These are phyloP conservation scores for Parietaria judaica DNA, from an alignment of 306 rosid genomes.

Conservation along the genomic window DNA sequence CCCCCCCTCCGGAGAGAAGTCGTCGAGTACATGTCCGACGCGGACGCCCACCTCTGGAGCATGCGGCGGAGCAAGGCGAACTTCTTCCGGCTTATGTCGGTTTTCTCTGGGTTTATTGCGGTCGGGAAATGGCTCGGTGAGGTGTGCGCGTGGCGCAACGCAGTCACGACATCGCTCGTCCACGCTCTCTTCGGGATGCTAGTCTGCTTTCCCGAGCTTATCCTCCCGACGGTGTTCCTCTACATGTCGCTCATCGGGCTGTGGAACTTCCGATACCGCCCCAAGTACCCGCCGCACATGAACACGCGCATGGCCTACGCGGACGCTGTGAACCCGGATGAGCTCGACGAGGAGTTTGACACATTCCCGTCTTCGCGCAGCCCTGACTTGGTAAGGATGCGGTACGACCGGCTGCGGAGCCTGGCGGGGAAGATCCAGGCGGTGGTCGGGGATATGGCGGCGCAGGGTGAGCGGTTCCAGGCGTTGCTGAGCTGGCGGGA, in stretches of 20 bases:
- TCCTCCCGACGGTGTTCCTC: slow-evolving; percentile 73
- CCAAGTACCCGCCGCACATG: slow-evolving; percentile 81
- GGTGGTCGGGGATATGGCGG: slow-evolving; percentile 82
- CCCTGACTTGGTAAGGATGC: slow-evolving; percentile 49
- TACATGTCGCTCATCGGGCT: slow-evolving; percentile 84
- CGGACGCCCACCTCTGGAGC: slow-evolving; percentile 83
- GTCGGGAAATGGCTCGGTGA: slow-evolving; percentile 71
- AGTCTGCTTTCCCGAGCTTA: slow-evolving; percentile 69
- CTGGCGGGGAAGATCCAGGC: slow-evolving; percentile 79
- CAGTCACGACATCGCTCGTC: slow-evolving; percentile 65
- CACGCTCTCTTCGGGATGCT: slow-evolving; percentile 79
- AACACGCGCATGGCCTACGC: slow-evolving; percentile 63
- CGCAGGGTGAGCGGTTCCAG: slow-evolving; percentile 78
- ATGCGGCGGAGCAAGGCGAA: slow-evolving; percentile 97
- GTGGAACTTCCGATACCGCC: slow-evolving; percentile 77
- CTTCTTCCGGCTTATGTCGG: slow-evolving; percentile 49
- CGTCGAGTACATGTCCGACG: slow-evolving; percentile 76
- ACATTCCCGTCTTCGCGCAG: slow-evolving; percentile 51
- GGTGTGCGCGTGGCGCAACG: slow-evolving; percentile 60
- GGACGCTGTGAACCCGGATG: slow-evolving; percentile 48
- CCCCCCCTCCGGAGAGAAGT: slow-evolving; percentile 83
- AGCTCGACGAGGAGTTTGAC: slow-evolving; percentile 89
- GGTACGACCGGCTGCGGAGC: slow-evolving; percentile 81
- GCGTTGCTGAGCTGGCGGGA: slow-evolving; percentile 90
- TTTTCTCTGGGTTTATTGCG: slow-evolving; percentile 42